A percentile compares a stretch with the other conserved stretches of the same genome.
Conservation (phyloP, 108 stramenopile species). For the Poteriospumella lacustris region DNA sequence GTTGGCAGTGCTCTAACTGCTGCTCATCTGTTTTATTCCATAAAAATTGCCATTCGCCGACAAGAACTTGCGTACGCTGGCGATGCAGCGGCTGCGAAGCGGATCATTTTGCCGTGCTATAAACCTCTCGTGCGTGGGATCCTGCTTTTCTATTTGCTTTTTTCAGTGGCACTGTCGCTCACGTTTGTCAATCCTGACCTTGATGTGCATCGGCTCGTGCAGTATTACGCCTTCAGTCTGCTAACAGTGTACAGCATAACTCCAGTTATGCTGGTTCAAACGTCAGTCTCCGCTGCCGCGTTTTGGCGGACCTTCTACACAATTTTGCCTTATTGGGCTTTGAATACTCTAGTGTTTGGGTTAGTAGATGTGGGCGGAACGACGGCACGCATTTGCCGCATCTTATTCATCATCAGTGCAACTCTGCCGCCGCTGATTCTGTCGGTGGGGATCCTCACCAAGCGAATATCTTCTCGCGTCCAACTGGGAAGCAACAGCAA, state of each 20-base stretch:
- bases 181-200: neutral
- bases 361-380: neutral
- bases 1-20: too few species aligned
- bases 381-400: neutral
- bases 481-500: slow-evolving; percentile 24
- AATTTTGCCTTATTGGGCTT: slow-evolving; percentile 5
- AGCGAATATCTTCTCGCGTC: neutral
- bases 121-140: slow-evolving; percentile 20
- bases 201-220: neutral
- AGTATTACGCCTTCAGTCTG: neutral
- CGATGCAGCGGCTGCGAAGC: slow-evolving; percentile 5
- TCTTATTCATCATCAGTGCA: neutral
- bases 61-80: slow-evolving; percentile 10
- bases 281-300: neutral
- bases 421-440: slow-evolving; percentile 10
- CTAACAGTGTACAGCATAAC: neutral
- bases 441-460: neutral
- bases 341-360: neutral
- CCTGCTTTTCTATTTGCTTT: neutral
- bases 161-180: neutral
- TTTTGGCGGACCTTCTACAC: neutral
- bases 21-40: too few species aligned
- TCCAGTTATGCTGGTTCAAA: slow-evolving; percentile 14
- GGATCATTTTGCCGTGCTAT: slow-evolving; percentile 21
- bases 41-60: neutral